These are phyloP conservation scores for Cercospora sp. DNA, from an alignment of 2,329 filamentous ascomycete genomes.

Conservation along the genomic window DNA sequence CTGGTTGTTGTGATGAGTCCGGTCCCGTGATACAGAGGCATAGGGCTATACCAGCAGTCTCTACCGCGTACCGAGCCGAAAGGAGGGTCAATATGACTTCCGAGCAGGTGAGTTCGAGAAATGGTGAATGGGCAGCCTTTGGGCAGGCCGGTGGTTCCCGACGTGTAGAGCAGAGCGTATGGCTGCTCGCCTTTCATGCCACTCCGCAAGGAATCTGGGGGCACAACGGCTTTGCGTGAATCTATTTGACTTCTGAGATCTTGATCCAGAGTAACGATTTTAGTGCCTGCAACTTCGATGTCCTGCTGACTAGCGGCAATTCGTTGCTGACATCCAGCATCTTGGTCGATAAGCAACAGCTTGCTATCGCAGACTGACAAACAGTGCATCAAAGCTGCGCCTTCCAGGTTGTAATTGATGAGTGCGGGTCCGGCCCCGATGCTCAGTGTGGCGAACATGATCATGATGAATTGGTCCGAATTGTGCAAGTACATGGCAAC, in stretches of 20 bases:
- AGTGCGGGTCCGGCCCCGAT: constrained; percentile 39
- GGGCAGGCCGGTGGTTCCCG: constrained; percentile 72
- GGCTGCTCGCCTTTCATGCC: constrained; percentile 51
- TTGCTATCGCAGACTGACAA: constrained; percentile 42
- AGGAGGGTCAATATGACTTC: constrained; percentile 38
- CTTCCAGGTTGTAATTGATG: constrained; percentile 42
- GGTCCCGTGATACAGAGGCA: constrained; percentile 77
- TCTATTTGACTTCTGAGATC: constrained; percentile 49
- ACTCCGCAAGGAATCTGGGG: constrained; percentile 31
- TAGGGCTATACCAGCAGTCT: constrained; percentile 72
- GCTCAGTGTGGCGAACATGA: constrained; percentile 33
- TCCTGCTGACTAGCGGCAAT: constrained; percentile 54
- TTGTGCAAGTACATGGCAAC: constrained; percentile 38
- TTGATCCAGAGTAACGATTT: constrained; percentile 55
- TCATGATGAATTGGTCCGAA: constrained; percentile 35
- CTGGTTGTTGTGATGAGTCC: constrained; percentile 65
- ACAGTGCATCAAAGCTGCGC: constrained; percentile 40
- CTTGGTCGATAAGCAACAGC: constrained; percentile 48
- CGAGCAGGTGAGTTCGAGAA: constrained; percentile 47
- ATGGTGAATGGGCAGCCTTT: constrained; percentile 68
- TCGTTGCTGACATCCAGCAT: constrained; percentile 53
- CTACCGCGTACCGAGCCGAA: constrained; percentile 52
- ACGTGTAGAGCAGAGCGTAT: constrained; percentile 73
- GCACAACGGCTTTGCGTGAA: constrained; percentile 25
- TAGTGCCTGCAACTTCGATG: constrained; percentile 59